Percentiles rank a stretch among this genome's conserved stretches.
Evolutionary conservation across 1,284 basidiomycete genomes (phyloP).

Genomic region (Flammula alnicola): DNA sequence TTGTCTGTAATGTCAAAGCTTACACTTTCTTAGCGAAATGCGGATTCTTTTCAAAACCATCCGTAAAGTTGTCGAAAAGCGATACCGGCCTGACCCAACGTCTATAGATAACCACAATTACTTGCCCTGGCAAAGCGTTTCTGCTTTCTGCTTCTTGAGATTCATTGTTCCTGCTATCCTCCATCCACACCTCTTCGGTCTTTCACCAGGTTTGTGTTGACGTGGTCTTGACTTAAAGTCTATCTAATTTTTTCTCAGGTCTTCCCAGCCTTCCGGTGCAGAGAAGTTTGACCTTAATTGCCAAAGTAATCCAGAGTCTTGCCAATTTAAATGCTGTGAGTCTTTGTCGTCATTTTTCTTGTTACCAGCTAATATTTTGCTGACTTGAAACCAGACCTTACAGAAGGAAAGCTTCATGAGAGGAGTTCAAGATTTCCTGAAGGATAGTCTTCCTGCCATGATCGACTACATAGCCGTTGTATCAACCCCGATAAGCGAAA

Average conservation of each 20-base stretch:
- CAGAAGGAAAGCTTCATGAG: constrained; percentile 79
- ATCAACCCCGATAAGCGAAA: constrained; percentile 56
- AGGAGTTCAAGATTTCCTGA: constrained; percentile 68
- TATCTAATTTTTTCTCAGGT: constrained; percentile 45
- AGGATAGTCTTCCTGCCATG: constrained; percentile 66
- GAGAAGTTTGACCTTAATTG: constrained; percentile 76
- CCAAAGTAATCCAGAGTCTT: constrained; percentile 80
- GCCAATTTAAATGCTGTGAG: constrained; percentile 77
- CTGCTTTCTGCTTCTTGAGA: constrained; percentile 83
- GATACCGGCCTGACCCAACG: constrained; percentile 50
- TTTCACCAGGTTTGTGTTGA: constrained; percentile 67
- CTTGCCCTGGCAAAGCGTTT: constrained; percentile 79
- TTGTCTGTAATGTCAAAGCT: constrained; percentile 17
- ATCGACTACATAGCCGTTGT: constrained; percentile 74
- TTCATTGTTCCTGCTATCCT: constrained; percentile 85
- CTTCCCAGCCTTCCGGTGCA: constrained; percentile 67
- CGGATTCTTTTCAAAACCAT: constrained; percentile 74
- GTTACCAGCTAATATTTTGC: constrained; percentile 3
- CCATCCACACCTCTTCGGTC: constrained; percentile 76
- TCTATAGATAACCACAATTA: constrained; percentile 51
- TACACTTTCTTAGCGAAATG: constrained; percentile 63
- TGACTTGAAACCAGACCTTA: constrained; percentile 46
- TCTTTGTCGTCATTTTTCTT: constrained; percentile 11
- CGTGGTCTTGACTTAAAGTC: neutral
- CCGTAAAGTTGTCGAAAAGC: constrained; percentile 69